A percentile compares a stretch with the other conserved stretches of the same genome.
Conservation (phyloP, 768 basidiomycete species). For the Pleurotus ostreatus region DNA sequence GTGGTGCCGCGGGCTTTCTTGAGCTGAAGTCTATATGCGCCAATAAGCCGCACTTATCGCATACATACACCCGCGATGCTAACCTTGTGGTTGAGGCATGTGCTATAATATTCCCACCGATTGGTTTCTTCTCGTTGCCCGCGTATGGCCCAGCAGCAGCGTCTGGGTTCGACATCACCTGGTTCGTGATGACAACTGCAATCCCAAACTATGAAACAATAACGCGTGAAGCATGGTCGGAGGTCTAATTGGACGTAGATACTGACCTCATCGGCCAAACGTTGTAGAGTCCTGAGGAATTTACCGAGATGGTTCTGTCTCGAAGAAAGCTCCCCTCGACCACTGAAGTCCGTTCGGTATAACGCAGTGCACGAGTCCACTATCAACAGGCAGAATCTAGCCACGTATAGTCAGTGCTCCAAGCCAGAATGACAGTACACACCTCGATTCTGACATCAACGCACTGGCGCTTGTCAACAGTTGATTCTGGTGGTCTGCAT, state of each 20-base stretch:
- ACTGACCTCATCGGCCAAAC: slow-evolving; percentile 92
- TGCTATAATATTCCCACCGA: slow-evolving; percentile 98
- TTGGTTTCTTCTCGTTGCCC: slow-evolving; percentile 94
- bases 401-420: slow-evolving; percentile 1
- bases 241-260: slow-evolving; percentile 8
- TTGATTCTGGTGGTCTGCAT: slow-evolving; percentile 94
- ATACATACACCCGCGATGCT: slow-evolving; percentile 15
- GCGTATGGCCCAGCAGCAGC: slow-evolving; percentile 86
- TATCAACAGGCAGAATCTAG: slow-evolving; percentile 91
- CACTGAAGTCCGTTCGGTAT: slow-evolving; percentile 94
- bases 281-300: slow-evolving; percentile 88
- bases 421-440: slow-evolving; percentile 10
- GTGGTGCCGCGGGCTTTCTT: slow-evolving; percentile 91
- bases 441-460: slow-evolving; percentile 99
- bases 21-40: slow-evolving; percentile 64
- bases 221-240: slow-evolving; percentile 11
- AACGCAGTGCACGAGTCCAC: slow-evolving; percentile 96
- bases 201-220: slow-evolving; percentile 75
- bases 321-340: slow-evolving; percentile 91
- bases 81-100: slow-evolving; percentile 97
- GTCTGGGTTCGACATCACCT: slow-evolving; percentile 99
- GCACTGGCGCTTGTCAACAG: slow-evolving; percentile 90
- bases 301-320: slow-evolving; percentile 95
- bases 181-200: slow-evolving; percentile 95
- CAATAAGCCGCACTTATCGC: slow-evolving; percentile 7